phyloP scores from a whole-genome alignment of 1,284 basidiomycete species.

The Sparassis latifolia region DNA sequence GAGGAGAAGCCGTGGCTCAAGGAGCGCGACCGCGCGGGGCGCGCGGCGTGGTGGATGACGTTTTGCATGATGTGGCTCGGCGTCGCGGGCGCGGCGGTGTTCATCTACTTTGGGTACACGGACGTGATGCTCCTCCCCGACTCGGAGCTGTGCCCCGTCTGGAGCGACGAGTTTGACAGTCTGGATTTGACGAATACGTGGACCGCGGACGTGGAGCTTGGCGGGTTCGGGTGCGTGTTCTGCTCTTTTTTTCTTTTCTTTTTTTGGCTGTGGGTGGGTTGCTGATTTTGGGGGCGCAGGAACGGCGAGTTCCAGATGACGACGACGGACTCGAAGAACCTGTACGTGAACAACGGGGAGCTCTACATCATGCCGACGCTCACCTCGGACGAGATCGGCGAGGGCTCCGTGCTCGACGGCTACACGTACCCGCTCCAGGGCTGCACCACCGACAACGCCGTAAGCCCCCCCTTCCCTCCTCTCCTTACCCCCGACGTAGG shows the following conservation, averaged over 20 bases:
- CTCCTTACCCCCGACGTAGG: background rate
- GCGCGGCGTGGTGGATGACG: constrained; percentile 54
- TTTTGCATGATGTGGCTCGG: constrained; percentile 40
- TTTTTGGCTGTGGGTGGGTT: constrained; percentile 1
- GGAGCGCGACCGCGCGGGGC: constrained; percentile 42
- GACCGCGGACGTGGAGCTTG: constrained; percentile 62
- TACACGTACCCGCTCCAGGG: constrained; percentile 59
- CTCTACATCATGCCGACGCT: constrained; percentile 81
- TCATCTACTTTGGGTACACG: constrained; percentile 42
- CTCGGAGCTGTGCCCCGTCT: constrained; percentile 53
- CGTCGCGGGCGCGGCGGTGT: constrained; percentile 36
- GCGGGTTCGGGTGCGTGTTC: constrained; percentile 60
- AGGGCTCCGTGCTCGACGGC: constrained; percentile 50
- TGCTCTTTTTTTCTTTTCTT: background rate
- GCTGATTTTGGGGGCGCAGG: constrained; percentile 24
- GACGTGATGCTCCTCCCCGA: constrained; percentile 32
- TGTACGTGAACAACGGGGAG: constrained; percentile 59
- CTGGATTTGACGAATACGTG: constrained; percentile 49
- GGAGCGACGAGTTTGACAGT: constrained; percentile 63
- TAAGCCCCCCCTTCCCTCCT: background rate
- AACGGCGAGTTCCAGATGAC: constrained; percentile 82
- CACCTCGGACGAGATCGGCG: constrained; percentile 60
- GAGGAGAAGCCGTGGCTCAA: constrained; percentile 62
- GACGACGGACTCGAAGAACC: constrained; percentile 55
- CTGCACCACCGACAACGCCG: constrained; percentile 47